Percentiles rank a stretch among this genome's conserved stretches.
These are phyloP conservation scores for Dryas integrifolia DNA, from an alignment of 331 rosid species.

Conservation along the genomic window DNA sequence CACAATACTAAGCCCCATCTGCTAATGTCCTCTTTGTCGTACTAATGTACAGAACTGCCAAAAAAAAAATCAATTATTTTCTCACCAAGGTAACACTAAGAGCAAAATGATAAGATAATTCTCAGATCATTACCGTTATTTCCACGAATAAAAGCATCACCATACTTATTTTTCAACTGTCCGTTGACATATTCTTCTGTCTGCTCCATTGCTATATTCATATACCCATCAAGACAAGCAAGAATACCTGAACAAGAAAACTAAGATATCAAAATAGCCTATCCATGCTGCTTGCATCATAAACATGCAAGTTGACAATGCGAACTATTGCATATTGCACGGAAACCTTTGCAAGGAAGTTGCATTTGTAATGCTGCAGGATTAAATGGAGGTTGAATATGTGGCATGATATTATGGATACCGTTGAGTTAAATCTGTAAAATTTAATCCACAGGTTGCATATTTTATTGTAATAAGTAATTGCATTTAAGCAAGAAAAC, in stretches of 20 bases:
- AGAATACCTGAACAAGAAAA: constrained; percentile 47
- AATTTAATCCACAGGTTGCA: too few relatives aligned
- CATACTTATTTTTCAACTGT: constrained; percentile 90
- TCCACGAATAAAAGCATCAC: constrained; percentile 94
- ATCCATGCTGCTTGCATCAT: background rate
- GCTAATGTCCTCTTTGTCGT: constrained; percentile 85
- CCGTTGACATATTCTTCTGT: constrained; percentile 96
- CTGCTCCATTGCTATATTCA: constrained; percentile 83
- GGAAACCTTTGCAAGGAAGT: background rate
- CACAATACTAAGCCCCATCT: constrained; percentile 61
- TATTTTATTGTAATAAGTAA: too few relatives aligned
- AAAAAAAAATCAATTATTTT: constrained; percentile 3
- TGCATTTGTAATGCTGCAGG: too few relatives aligned
- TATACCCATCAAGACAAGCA: constrained; percentile 65
- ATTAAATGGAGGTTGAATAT: too few relatives aligned
- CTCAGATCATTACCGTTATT: constrained; percentile 63
- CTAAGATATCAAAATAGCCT: background rate
- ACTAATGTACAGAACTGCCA: constrained; percentile 88
- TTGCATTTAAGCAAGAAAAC: background rate
- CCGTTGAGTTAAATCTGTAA: too few relatives aligned
- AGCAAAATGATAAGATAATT: background rate
- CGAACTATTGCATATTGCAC: background rate
- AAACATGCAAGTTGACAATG: background rate
- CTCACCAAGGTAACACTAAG: background rate
- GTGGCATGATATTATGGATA: too few relatives aligned